These are phyloP conservation scores for Epithemia pelagica DNA, from an alignment of 108 stramenopile genomes.

Conservation along the genomic window DNA sequence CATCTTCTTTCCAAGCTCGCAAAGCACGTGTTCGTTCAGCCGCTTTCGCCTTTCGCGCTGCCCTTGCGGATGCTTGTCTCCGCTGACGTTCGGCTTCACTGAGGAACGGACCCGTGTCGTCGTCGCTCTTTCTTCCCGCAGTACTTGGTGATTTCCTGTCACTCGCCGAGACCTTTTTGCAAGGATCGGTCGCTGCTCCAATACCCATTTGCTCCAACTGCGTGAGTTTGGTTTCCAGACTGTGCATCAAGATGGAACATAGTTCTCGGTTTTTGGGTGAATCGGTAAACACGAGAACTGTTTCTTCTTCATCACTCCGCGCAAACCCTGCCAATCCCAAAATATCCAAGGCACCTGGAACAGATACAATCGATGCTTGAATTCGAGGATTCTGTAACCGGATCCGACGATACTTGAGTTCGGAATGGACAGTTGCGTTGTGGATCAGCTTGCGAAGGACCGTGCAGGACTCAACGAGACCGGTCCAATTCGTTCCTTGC, in stretches of 20 bases:
- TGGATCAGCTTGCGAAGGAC: background rate
- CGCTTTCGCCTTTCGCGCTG: background rate
- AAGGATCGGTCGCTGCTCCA: background rate
- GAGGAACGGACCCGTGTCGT: background rate
- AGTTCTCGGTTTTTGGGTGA: background rate
- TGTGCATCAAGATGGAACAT: background rate
- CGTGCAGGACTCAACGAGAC: background rate
- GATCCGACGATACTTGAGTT: conserved; percentile 2
- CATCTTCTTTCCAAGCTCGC: conserved; percentile 1
- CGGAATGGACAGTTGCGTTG: background rate
- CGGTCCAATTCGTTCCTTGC: too few relatives aligned
- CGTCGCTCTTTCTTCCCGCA: background rate
- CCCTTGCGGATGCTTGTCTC: background rate
- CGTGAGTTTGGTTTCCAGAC: background rate
- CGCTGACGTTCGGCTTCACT: background rate
- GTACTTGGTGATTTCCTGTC: background rate
- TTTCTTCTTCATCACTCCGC: background rate
- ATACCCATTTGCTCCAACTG: background rate
- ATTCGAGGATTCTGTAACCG: background rate
- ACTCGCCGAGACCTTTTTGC: background rate
- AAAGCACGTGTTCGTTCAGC: background rate
- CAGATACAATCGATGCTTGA: background rate
- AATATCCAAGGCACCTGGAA: conserved; percentile 8
- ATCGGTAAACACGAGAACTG: background rate
- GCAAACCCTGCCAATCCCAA: conserved; percentile 6